Conservation (phyloP, 139 green algal genomes). For the Gonium pectorale region DNA sequence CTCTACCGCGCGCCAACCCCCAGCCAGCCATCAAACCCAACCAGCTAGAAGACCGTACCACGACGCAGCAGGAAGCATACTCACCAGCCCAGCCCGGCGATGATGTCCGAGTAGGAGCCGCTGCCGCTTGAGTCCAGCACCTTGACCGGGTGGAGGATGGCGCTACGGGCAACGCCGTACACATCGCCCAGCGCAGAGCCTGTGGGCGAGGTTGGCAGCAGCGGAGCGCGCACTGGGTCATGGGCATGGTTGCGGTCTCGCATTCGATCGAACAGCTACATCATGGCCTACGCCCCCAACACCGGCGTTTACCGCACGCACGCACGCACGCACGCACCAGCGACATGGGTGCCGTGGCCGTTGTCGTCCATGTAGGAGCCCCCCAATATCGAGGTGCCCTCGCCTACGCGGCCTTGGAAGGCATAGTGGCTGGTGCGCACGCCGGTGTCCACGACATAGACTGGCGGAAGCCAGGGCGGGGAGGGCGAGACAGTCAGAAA, state of each 20-base stretch:
- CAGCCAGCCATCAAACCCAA: no score
- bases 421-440: constrained; percentile 49
- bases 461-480: neutral
- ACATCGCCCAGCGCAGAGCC: constrained; percentile 65
- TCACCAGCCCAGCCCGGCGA: constrained; percentile 68
- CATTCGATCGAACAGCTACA: no score
- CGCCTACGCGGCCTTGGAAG: constrained; percentile 48
- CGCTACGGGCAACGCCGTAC: constrained; percentile 77
- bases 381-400: constrained; percentile 41
- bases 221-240: neutral
- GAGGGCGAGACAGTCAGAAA: no score
- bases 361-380: constrained; percentile 56
- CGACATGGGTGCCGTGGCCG: constrained; percentile 79
- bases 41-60: neutral
- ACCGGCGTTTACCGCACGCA: no score
- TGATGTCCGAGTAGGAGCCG: constrained; percentile 69
- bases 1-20: no score
- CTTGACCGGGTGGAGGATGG: constrained; percentile 73
- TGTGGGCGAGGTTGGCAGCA: neutral
- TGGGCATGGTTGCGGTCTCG: no score
- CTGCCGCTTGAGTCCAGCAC: constrained; percentile 47
- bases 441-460: constrained; percentile 58
- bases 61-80: constrained; percentile 14
- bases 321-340: neutral
- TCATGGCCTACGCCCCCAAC: no score